Base-by-base conservation (phyloP, 2,329 filamentous ascomycete species). In the Dothideomycetes sp. region DNA sequence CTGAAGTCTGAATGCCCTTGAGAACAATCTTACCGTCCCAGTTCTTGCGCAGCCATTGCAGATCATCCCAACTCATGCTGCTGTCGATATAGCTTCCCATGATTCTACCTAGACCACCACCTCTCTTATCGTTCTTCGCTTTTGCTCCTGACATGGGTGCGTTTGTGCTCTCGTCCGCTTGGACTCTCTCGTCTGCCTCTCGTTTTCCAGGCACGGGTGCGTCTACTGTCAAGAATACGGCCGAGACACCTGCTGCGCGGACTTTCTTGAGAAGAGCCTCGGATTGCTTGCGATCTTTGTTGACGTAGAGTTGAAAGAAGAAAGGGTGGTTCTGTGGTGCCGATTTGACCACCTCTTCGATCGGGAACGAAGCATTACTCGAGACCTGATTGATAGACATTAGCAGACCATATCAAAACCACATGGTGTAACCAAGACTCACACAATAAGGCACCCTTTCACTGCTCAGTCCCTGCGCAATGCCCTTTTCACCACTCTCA, bases 261-360 rank as follows among this genome's bases (percentile, higher is more conserved):
- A 73, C 70, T 15, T 66, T 55, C 9, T 51, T 55, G 2, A 80
- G 54, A 1, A 78, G 56, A 1, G 59, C 58, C 46, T 69, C 68
- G 12, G 72, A 72, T 43, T 73, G 70, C 7, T 53, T 41, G 0
- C 73, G 63, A 46, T 76, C 63, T 49, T 70, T 71, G 55, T 78
- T 70, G 36, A 79, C 72, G 49, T 80, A 81, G 5, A 81, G 63
- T 53, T 80, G 76, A 51, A 78, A 77, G 62, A 77, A 75, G 41
- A 70, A 58, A 5, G 57, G 56, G 37, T 56, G 56, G 18, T 31
- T 31, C 10, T 34, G 28, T n/a, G 25, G 20, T 9, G 53, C 49
- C 9, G 47, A 46, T 5, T 45, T 28, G 11, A 57, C 47, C 35
- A 60, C 57, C 39, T 59, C 55, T 16, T 50, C 51, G 20, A 59